Percentiles rank a stretch among this genome's conserved stretches.
Evolutionary conservation across 208 protist genomes (phyloP).

Genomic region (Sergeia podlipaevii): DNA sequence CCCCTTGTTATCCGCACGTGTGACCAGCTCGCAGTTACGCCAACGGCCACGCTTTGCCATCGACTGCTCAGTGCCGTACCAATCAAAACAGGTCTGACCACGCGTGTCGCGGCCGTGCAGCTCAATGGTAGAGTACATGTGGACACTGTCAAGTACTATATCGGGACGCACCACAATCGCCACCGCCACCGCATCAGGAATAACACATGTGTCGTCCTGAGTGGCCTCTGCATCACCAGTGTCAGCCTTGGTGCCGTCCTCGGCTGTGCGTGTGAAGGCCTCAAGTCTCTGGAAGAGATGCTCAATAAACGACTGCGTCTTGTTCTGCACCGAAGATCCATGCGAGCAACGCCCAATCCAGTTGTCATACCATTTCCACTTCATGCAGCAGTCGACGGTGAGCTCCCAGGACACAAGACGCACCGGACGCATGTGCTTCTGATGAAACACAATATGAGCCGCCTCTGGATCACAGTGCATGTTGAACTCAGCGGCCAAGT

Average conservation of each 20-base stretch:
- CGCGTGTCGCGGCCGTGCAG: slow-evolving; percentile 65
- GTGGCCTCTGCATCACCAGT: slow-evolving; percentile 69
- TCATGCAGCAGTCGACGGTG: slow-evolving; percentile 76
- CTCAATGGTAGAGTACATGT: slow-evolving; percentile 73
- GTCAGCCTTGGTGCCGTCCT: slow-evolving; percentile 62
- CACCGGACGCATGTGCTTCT: slow-evolving; percentile 45
- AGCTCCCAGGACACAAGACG: slow-evolving; percentile 70
- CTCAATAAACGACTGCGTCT: slow-evolving; percentile 60
- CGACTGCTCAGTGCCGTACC: slow-evolving; percentile 85
- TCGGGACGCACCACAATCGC: slow-evolving; percentile 49
- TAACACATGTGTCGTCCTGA: slow-evolving; percentile 79
- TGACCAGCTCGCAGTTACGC: slow-evolving; percentile 71
- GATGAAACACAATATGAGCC: slow-evolving; percentile 71
- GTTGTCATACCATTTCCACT: slow-evolving; percentile 67
- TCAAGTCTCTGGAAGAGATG: slow-evolving; percentile 72
- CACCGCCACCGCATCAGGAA: slow-evolving; percentile 78
- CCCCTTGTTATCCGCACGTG: slow-evolving; percentile 19
- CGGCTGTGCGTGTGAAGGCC: slow-evolving; percentile 56
- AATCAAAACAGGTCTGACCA: slow-evolving; percentile 69
- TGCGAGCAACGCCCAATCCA: slow-evolving; percentile 35
- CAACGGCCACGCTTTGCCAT: slow-evolving; percentile 80
- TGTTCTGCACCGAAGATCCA: slow-evolving; percentile 27
- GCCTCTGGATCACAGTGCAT: slow-evolving; percentile 85
- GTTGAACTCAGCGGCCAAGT: slow-evolving; percentile 82
- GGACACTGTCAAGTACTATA: slow-evolving; percentile 48